Evolutionary conservation across 1,139 yeast species (phyloP).

Genomic region (Pichia sp.): DNA sequence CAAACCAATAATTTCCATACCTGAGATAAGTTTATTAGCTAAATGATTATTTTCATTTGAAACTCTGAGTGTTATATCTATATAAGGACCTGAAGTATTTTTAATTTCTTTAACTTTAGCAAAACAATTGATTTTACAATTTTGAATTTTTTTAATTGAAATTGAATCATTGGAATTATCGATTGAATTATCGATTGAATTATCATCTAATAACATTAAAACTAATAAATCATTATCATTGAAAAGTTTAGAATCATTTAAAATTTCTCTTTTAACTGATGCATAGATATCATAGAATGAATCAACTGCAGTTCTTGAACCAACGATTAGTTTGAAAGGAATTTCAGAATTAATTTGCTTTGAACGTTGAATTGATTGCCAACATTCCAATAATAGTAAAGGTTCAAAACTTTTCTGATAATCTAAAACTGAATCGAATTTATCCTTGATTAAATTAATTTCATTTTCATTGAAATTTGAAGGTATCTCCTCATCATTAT

Average conservation of each 20-base stretch:
- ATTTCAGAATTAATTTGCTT: constrained; percentile 54
- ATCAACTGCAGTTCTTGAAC: constrained; percentile 77
- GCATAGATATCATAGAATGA: constrained; percentile 85
- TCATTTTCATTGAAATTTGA: constrained; percentile 33
- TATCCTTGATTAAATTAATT: constrained; percentile 33
- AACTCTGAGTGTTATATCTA: constrained; percentile 71
- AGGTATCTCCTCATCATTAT: constrained; percentile 52
- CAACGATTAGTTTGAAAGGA: constrained; percentile 65
- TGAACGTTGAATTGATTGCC: constrained; percentile 82
- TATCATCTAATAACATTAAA: constrained; percentile 42
- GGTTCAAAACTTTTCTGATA: constrained; percentile 72
- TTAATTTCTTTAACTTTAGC: constrained; percentile 75
- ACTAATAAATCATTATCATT: constrained; percentile 77
- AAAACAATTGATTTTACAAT: constrained; percentile 41
- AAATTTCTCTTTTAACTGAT: constrained; percentile 49
- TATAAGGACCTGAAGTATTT: constrained; percentile 52
- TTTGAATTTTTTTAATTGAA: constrained; percentile 14
- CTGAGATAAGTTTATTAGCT: constrained; percentile 53
- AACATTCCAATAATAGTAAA: constrained; percentile 76
- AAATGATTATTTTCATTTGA: constrained; percentile 34
- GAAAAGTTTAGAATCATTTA: constrained; percentile 44
- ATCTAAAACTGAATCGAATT: constrained; percentile 50
- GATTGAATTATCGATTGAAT: constrained; percentile 17
- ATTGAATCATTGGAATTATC: too few relatives aligned
- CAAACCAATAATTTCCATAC: constrained; percentile 57